phyloP scores from a whole-genome alignment of 2,329 filamentous ascomycete species.

The Colletotrichum plurivorum region DNA sequence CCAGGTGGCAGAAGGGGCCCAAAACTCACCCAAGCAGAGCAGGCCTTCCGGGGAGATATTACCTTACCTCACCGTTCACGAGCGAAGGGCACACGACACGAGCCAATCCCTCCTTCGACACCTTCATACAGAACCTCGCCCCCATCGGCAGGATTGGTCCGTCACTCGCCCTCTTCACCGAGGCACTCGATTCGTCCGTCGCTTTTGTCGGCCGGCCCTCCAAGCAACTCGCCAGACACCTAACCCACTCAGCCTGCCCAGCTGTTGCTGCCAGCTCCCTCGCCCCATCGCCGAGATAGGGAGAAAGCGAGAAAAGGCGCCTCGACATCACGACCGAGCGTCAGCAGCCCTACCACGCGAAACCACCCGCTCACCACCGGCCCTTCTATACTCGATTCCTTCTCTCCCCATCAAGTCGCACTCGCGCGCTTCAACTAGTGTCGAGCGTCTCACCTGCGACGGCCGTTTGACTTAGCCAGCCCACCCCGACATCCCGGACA shows the following conservation, averaged over 20 bases:
- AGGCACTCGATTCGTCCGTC: constrained; percentile 10
- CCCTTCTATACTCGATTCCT: constrained; percentile 7
- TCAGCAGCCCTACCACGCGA: constrained; percentile 16
- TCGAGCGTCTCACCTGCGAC: constrained; percentile 28
- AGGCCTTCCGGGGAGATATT: constrained; percentile 25
- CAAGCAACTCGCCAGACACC: constrained; percentile 16
- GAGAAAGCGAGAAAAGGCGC: constrained; percentile 28
- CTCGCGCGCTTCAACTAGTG: constrained; percentile 27
- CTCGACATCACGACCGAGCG: constrained; percentile 36
- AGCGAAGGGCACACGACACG: constrained; percentile 38
- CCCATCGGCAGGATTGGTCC: constrained; percentile 32
- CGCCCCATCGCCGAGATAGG: constrained; percentile 39
- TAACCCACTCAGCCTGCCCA: constrained; percentile 8
- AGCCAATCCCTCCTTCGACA: constrained; percentile 24
- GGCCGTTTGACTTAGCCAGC: constrained; percentile 19
- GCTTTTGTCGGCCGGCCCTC: constrained; percentile 10
- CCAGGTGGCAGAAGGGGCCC: constrained; percentile 19
- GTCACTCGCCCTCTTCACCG: constrained; percentile 8
- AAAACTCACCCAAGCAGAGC: constrained; percentile 35
- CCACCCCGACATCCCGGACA: constrained; percentile 14
- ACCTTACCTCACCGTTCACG: background rate
- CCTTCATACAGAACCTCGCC: constrained; percentile 9
- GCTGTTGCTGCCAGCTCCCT: constrained; percentile 31
- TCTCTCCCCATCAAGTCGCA: background rate
- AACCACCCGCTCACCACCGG: constrained; percentile 3